phyloP scores from a whole-genome alignment of 192 early-diverging fungal species.

The Backusella psychrophila region DNA sequence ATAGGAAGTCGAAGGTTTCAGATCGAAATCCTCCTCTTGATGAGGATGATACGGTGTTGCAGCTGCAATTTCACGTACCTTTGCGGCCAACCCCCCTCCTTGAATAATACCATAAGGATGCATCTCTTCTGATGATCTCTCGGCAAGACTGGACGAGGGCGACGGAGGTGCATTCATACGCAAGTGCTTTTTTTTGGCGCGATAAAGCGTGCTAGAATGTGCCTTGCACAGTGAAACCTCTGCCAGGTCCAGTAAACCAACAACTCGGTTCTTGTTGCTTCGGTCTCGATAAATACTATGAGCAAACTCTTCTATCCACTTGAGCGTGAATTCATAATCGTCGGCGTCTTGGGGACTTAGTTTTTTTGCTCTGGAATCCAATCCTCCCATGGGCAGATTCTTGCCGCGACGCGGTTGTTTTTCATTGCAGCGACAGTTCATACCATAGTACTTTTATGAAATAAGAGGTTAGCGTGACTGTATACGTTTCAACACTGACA shows the following conservation, averaged over 20 bases:
- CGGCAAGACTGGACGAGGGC: conserved; percentile 5
- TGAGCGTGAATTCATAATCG: conserved; percentile 36
- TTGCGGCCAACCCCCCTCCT: conserved; percentile 14
- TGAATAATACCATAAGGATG: not conserved
- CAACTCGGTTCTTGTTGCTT: conserved; percentile 9
- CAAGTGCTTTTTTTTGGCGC: conserved; percentile 33
- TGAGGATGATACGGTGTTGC: not conserved
- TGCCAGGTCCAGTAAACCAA: conserved; percentile 14
- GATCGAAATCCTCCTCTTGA: conserved; percentile 17
- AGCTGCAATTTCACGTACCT: conserved; percentile 16
- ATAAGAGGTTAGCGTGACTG: not conserved
- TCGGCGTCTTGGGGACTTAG: conserved; percentile 26
- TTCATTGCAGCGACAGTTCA: conserved; percentile 32
- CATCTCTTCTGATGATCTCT: not conserved
- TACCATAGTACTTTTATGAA: conserved; percentile 28
- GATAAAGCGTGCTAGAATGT: conserved; percentile 37
- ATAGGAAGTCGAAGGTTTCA: conserved; percentile 22
- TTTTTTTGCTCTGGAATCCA: conserved; percentile 40
- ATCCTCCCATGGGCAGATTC: conserved; percentile 31
- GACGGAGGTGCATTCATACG: conserved; percentile 14
- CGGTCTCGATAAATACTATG: conserved; percentile 27
- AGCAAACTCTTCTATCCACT: conserved; percentile 34
- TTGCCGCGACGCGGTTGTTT: conserved; percentile 40
- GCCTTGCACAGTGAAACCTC: conserved; percentile 43
- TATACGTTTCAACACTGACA: not conserved